phyloP scores from a whole-genome alignment of 176 grass and related monocot species.

The Eragrostis nindensis region DNA sequence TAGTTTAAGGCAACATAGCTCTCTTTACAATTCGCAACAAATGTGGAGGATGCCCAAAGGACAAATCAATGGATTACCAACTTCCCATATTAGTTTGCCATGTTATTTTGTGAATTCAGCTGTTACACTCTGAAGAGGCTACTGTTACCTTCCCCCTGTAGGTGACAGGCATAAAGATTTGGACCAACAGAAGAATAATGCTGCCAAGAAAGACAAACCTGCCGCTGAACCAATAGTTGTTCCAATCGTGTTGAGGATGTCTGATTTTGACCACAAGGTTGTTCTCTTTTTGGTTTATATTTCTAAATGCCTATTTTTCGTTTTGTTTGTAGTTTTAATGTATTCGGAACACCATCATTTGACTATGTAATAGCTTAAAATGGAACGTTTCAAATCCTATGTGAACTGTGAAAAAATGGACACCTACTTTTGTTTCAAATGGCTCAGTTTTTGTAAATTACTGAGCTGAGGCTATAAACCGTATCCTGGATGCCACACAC shows the following conservation, averaged over 20 bases:
- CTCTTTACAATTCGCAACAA: background rate
- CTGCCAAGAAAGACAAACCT: constrained; percentile 65
- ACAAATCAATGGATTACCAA: constrained; percentile 20
- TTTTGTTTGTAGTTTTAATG: background rate
- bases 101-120: constrained; percentile 7
- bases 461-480: background rate
- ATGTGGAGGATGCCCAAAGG: background rate
- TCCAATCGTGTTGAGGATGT: constrained; percentile 95
- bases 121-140: constrained; percentile 15
- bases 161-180: constrained; percentile 57
- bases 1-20: constrained; percentile 21
- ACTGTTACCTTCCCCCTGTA: constrained; percentile 45
- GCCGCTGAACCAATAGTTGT: constrained; percentile 78
- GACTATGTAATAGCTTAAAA: background rate
- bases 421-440: constrained; percentile 14
- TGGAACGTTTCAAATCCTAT: background rate
- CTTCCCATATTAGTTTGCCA: constrained; percentile 12
- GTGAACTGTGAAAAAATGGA: background rate
- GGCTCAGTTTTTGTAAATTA: constrained; percentile 21
- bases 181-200: constrained; percentile 51
- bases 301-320: constrained; percentile 21
- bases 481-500: background rate
- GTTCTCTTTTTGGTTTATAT: constrained; percentile 22
- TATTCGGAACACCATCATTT: background rate
- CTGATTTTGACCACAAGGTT: constrained; percentile 99